phyloP scores from a whole-genome alignment of 371 early-diverging fungal species.

The Umbelopsis sp. region DNA sequence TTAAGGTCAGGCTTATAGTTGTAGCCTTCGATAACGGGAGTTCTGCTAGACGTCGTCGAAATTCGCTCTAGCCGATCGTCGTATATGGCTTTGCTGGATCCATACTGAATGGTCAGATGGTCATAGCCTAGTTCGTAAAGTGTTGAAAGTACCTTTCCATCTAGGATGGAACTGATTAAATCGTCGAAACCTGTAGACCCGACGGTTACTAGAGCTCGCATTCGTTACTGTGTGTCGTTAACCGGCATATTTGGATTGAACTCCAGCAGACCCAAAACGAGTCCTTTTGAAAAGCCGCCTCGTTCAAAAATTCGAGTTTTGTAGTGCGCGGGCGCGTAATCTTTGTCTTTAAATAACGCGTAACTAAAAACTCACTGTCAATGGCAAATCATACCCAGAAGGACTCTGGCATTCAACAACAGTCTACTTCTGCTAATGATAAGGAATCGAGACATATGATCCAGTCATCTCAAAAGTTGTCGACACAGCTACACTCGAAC shows the following conservation, averaged over 20 bases:
- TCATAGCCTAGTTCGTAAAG: constrained; percentile 53
- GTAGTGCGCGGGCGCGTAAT: too few species aligned
- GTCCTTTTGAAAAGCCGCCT: too few species aligned
- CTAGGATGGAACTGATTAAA: constrained; percentile 57
- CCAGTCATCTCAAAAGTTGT: too few species aligned
- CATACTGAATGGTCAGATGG: constrained; percentile 76
- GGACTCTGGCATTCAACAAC: too few species aligned
- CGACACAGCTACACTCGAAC: too few species aligned
- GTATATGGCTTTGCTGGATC: constrained; percentile 49
- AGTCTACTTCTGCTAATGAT: too few species aligned
- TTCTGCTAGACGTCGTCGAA: not conserved
- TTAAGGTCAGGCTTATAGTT: constrained; percentile 62
- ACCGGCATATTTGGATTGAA: not conserved
- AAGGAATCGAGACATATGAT: too few species aligned
- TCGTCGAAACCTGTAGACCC: constrained; percentile 89
- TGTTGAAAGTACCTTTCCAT: constrained; percentile 47
- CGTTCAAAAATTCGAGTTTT: too few species aligned
- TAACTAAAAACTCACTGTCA: too few species aligned
- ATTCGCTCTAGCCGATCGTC: not conserved
- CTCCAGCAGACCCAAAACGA: not conserved
- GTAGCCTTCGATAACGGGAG: constrained; percentile 54
- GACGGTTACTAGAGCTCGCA: constrained; percentile 79
- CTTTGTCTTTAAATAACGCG: too few species aligned
- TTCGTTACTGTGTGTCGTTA: constrained; percentile 16
- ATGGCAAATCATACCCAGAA: too few species aligned